phyloP scores from a whole-genome alignment of 2,329 filamentous ascomycete genomes.

The Aspergillus amoenus region DNA sequence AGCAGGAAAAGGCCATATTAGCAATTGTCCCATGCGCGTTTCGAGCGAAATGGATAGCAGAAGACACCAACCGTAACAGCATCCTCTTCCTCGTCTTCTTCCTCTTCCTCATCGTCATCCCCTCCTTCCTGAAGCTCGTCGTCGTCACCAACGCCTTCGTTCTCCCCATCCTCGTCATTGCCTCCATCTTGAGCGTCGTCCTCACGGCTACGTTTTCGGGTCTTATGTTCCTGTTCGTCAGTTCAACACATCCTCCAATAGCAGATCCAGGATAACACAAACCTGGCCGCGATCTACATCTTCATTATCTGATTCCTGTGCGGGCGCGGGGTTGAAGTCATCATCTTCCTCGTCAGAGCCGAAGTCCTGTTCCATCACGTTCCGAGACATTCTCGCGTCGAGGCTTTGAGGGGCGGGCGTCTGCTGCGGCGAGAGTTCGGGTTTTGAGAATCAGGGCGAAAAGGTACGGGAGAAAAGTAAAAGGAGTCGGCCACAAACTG shows the following conservation, averaged over 20 bases:
- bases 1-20: conserved; percentile 17
- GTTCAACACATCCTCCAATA: conserved; percentile 8
- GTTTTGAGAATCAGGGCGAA: background rate
- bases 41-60: background rate
- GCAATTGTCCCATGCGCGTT: background rate
- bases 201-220: conserved; percentile 32
- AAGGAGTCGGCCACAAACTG: background rate
- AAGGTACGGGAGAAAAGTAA: background rate
- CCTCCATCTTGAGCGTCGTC: conserved; percentile 38
- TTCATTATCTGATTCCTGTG: conserved; percentile 71
- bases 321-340: conserved; percentile 82
- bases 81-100: conserved; percentile 50
- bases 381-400: conserved; percentile 36
- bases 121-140: conserved; percentile 51
- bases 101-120: conserved; percentile 42
- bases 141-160: conserved; percentile 55
- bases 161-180: conserved; percentile 44
- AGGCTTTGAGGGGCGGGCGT: background rate
- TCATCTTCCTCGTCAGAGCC: conserved; percentile 71
- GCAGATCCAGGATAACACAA: conserved; percentile 2
- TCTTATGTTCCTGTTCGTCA: conserved; percentile 20
- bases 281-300: conserved; percentile 40
- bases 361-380: conserved; percentile 52
- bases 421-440: background rate
- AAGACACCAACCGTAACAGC: conserved; percentile 56